A percentile compares a stretch with the other conserved stretches of the same genome.
Evolutionary conservation across 495 filamentous ascomycete species (phyloP).

Genomic region (Daldinia decipiens): DNA sequence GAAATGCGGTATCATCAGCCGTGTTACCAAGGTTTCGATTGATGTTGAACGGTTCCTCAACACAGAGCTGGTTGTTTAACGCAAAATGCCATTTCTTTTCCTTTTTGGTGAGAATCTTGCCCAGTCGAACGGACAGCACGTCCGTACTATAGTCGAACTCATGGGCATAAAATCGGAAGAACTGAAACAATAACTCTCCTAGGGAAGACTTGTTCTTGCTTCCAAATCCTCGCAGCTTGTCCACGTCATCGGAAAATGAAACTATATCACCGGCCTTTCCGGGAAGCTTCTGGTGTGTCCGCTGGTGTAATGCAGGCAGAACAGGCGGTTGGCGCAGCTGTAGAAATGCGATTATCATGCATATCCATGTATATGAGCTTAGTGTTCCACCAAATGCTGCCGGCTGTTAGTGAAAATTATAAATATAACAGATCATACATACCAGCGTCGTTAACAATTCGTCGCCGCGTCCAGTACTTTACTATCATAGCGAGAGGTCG

Average conservation of each 20-base stretch:
- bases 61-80: slow-evolving; percentile 84
- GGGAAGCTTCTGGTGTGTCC: slow-evolving; percentile 68
- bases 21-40: slow-evolving; percentile 96
- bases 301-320: slow-evolving; percentile 85
- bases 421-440: slow-evolving; percentile 48
- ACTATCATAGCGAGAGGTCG: slow-evolving; percentile 93
- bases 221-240: slow-evolving; percentile 77
- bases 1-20: slow-evolving; percentile 91
- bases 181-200: slow-evolving; percentile 86
- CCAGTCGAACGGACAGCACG: slow-evolving; percentile 88
- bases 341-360: slow-evolving; percentile 95
- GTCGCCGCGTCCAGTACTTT: slow-evolving; percentile 94
- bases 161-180: slow-evolving; percentile 94
- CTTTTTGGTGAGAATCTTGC: slow-evolving; percentile 81
- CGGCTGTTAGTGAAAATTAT: slow-evolving; percentile 24
- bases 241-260: slow-evolving; percentile 86
- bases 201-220: slow-evolving; percentile 81
- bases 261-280: slow-evolving; percentile 70
- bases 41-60: slow-evolving; percentile 96
- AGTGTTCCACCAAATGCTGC: slow-evolving; percentile 90
- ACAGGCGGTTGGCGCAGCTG: slow-evolving; percentile 90
- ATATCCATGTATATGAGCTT: slow-evolving; percentile 99
- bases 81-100: slow-evolving; percentile 85
- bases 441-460: slow-evolving; percentile 96
- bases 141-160: slow-evolving; percentile 88